Conservation (phyloP, 1,139 yeast genomes). For the Protomyces macrosporus region DNA sequence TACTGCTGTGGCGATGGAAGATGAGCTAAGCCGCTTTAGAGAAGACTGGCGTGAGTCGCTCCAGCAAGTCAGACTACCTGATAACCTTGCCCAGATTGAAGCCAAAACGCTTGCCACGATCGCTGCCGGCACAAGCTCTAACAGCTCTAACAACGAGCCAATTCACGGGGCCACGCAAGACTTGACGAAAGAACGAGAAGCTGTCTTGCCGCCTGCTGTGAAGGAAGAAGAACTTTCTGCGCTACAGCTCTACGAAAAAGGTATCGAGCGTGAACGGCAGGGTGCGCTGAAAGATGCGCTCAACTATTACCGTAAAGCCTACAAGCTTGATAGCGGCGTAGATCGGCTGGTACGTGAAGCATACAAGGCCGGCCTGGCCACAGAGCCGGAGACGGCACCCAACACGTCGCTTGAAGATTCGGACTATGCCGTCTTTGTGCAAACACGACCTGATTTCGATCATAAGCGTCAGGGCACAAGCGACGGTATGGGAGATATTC, state of each 20-base stretch:
- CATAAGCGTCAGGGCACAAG: constrained; percentile 34
- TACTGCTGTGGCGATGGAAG: neutral
- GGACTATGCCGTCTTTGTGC: constrained; percentile 33
- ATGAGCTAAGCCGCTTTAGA: neutral
- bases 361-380: constrained; percentile 39
- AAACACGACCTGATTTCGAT: constrained; percentile 35
- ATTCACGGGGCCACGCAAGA: no score
- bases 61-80: neutral
- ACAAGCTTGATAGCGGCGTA: constrained; percentile 58
- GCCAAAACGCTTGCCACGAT: no score
- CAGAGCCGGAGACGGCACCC: constrained; percentile 33
- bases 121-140: no score
- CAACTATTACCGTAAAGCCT: constrained; percentile 64
- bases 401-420: constrained; percentile 35
- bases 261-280: constrained; percentile 62
- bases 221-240: constrained; percentile 46
- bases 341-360: constrained; percentile 52
- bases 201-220: neutral
- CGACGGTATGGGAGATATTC: neutral
- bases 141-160: no score
- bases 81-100: no score
- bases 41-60: neutral
- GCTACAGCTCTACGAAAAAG: constrained; percentile 59
- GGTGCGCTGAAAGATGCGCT: constrained; percentile 82
- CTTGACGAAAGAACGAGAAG: no score